Evolutionary conservation across 495 filamentous ascomycete species (phyloP).

Genomic region (Aspergillus cristatus): DNA sequence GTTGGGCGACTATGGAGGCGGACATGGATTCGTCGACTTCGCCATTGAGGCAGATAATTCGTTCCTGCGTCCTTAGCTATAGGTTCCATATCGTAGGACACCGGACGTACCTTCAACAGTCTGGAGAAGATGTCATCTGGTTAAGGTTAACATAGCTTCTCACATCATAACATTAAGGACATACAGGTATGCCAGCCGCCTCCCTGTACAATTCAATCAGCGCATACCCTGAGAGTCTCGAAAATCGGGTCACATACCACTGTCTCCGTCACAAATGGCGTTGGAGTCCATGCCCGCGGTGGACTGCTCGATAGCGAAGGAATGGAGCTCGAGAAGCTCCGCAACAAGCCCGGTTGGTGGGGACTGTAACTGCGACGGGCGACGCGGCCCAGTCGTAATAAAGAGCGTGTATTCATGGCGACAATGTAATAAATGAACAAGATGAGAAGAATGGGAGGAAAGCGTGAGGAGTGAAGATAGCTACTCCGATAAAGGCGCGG

Average conservation of each 20-base stretch:
- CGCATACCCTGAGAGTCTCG: not conserved
- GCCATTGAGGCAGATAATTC: conserved; percentile 92
- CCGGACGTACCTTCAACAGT: conserved; percentile 67
- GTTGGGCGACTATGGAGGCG: conserved; percentile 85
- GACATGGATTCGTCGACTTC: conserved; percentile 81
- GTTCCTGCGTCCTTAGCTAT: too few species aligned
- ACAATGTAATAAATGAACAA: not conserved
- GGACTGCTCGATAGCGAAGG: conserved; percentile 28
- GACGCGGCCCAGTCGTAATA: conserved; percentile 21
- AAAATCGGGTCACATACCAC: conserved; percentile 49
- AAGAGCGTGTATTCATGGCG: conserved; percentile 13
- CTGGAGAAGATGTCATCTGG: conserved; percentile 79
- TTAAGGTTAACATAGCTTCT: conserved; percentile 9
- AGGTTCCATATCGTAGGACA: too few species aligned
- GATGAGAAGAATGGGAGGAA: not conserved
- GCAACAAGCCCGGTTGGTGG: conserved; percentile 6
- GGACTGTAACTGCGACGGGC: conserved; percentile 5
- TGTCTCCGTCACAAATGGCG: conserved; percentile 70
- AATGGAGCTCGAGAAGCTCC: conserved; percentile 25
- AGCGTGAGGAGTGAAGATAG: not conserved
- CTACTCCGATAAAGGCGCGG: not conserved
- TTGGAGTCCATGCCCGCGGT: conserved; percentile 51
- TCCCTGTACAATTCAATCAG: conserved; percentile 43
- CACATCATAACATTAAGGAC: conserved; percentile 15
- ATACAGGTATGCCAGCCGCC: conserved; percentile 87